Percentiles rank a stretch among this genome's conserved stretches.
These are phyloP conservation scores for Eutrema salsugineum DNA, from an alignment of 441 rosid genomes.

Conservation along the genomic window DNA sequence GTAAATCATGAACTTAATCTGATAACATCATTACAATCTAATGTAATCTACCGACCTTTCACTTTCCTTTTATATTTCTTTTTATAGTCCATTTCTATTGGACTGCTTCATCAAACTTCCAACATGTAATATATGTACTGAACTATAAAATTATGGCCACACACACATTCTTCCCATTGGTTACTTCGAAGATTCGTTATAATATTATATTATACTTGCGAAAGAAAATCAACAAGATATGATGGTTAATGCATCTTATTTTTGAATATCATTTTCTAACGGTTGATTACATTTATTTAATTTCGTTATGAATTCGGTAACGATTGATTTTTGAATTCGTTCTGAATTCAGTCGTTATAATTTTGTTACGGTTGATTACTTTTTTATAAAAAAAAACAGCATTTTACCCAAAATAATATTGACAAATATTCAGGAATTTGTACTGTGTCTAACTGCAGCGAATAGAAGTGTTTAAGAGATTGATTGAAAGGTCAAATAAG, in stretches of 20 bases:
- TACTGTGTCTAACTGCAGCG: neutral
- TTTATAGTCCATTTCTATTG: slow-evolving; percentile 12
- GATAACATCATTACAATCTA: slow-evolving; percentile 47
- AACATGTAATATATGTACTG: slow-evolving; percentile 5
- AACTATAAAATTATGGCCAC: slow-evolving; percentile 22
- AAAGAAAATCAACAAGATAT: neutral
- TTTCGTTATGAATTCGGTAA: too few relatives aligned
- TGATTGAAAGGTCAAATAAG: too few relatives aligned
- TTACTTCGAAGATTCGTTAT: slow-evolving; percentile 15
- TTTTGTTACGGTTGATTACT: too few relatives aligned
- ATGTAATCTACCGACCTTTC: slow-evolving; percentile 63
- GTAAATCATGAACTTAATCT: slow-evolving; percentile 39
- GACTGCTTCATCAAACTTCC: slow-evolving; percentile 30
- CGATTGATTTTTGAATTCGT: neutral
- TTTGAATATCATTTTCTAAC: neutral
- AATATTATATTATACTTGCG: neutral
- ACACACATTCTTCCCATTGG: slow-evolving; percentile 27
- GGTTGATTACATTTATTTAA: too few relatives aligned
- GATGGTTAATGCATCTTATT: slow-evolving; percentile 1
- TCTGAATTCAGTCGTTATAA: too few relatives aligned
- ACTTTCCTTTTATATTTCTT: slow-evolving; percentile 6
- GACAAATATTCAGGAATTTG: neutral
- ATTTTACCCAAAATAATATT: neutral
- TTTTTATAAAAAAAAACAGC: too few relatives aligned
- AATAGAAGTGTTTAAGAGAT: neutral